A percentile compares a stretch with the other conserved stretches of the same genome.
phyloP scores from a whole-genome alignment of 441 rosid species.

The Jatropha multifida region DNA sequence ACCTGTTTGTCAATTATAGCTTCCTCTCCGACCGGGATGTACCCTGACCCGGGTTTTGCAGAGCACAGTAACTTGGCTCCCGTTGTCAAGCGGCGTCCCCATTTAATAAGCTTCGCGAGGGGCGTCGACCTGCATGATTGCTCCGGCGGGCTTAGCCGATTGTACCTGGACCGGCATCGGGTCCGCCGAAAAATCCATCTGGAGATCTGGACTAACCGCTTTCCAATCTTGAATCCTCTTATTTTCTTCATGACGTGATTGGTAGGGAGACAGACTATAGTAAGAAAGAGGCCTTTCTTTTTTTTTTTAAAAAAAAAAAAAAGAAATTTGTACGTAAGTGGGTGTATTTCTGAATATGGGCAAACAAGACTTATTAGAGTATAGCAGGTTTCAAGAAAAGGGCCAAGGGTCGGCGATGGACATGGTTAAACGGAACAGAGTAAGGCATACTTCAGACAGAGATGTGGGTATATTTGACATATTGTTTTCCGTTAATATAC shows the following conservation, averaged over 20 bases:
- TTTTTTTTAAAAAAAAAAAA: too few relatives aligned
- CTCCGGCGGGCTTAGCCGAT: conserved; percentile 24
- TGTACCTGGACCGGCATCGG: conserved; percentile 31
- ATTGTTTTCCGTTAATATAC: neutral
- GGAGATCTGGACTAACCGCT: conserved; percentile 47
- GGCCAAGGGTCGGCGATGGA: conserved; percentile 63
- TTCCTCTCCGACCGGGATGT: conserved; percentile 35
- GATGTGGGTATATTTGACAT: conserved; percentile 59
- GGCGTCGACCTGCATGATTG: conserved; percentile 31
- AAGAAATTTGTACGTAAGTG: too few relatives aligned
- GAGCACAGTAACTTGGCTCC: conserved; percentile 43
- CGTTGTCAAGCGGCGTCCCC: conserved; percentile 58
- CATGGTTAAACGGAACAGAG: conserved; percentile 59
- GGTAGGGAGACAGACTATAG: neutral
- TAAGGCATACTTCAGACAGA: conserved; percentile 54
- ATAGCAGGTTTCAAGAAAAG: conserved; percentile 36
- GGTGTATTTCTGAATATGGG: too few relatives aligned
- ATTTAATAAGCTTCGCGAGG: conserved; percentile 44
- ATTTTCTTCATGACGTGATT: conserved; percentile 43
- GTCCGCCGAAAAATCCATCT: conserved; percentile 38
- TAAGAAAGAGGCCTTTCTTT: neutral
- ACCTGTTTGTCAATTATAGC: conserved; percentile 25
- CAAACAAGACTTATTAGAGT: neutral
- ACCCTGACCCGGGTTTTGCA: conserved; percentile 37
- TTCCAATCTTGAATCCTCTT: conserved; percentile 61